Conservation (phyloP, 495 filamentous ascomycete species). For the Elasticomyces elasticus region DNA sequence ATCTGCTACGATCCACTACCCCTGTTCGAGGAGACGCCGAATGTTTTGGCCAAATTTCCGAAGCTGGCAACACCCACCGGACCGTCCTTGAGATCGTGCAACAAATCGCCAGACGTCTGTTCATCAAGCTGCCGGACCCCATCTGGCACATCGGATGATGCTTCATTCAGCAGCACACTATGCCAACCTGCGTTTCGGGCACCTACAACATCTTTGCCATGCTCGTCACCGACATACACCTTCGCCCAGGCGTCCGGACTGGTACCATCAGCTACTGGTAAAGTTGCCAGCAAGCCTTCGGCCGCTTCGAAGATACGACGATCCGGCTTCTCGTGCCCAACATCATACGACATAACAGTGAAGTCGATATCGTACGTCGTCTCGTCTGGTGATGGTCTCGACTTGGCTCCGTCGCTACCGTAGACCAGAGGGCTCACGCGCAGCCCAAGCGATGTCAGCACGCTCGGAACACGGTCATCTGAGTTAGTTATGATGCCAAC, state of each 20-base stretch:
- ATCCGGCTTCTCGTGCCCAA: constrained; percentile 59
- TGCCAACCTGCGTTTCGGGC: constrained; percentile 57
- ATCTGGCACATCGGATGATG: neutral
- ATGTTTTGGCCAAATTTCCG: neutral
- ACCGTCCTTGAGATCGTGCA: neutral
- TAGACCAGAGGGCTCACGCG: constrained; percentile 35
- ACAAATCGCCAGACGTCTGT: neutral
- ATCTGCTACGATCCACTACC: neutral
- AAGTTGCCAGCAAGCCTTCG: constrained; percentile 25
- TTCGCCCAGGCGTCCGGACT: constrained; percentile 33
- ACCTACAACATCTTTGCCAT: constrained; percentile 50
- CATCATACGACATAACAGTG: constrained; percentile 62
- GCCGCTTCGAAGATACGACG: constrained; percentile 54
- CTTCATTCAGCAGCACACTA: constrained; percentile 37
- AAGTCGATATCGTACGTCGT: constrained; percentile 53
- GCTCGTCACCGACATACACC: constrained; percentile 62
- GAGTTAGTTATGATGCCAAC: constrained; percentile 70
- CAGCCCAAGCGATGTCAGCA: constrained; percentile 54
- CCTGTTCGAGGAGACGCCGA: neutral
- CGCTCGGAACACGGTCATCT: constrained; percentile 55
- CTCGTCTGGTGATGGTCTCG: neutral
- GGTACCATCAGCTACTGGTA: neutral
- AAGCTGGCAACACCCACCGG: neutral
- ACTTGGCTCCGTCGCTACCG: neutral
- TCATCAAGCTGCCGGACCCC: constrained; percentile 1